Evolutionary conservation across 2,329 filamentous ascomycete genomes (phyloP), one percentile per base, ranked within the genome.

Genomic region (Xylaria sp.): DNA sequence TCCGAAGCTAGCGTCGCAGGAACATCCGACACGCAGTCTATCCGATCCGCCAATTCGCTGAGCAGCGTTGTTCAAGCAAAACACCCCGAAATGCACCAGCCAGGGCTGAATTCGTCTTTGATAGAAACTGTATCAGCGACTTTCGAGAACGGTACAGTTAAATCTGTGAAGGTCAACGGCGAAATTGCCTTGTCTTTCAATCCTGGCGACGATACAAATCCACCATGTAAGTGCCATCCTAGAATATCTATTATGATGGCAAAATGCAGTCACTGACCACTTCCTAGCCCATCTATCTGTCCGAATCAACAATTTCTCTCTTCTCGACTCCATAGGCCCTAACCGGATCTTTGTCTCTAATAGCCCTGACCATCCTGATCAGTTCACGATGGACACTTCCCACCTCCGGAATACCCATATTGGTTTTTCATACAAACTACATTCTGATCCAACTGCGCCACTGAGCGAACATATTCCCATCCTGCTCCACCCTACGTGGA

Each of bases 381-480:
- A 95, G 75, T 99, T 96, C 80, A 87, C 83, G 0, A 82, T 99
- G 36, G 88, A 94, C 68, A 81, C 96, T 6, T 84, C 89, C 15
- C 89, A 90, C 76, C 86, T 97, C 68, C 84, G 89, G 72, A 89
- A 90, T 73, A 90, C 92, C 1, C 87, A 90, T 0, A 89, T 95
- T 6, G 95, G 91, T 7, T 98, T 99, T 82, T 97, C 96, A 66
- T 99, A 98, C 79, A 92, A 94, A 74, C 84, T 97, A 11, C 92
- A 96, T 72, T 80, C 92, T 33, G 89, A 94, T 36, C 84, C 87
- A 20, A 72, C 79, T 5, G 69, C 79, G 1, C 70, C 79, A 2
- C 79, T 86, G 5, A 80, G 79, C 5, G 76, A 81, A 3, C 89
- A 92, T 73, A 90, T 91, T 11, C 94, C 94, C 0, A 81, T 97